Conservation (phyloP, 2,329 filamentous ascomycete genomes). For the Helotiales sp. region DNA sequence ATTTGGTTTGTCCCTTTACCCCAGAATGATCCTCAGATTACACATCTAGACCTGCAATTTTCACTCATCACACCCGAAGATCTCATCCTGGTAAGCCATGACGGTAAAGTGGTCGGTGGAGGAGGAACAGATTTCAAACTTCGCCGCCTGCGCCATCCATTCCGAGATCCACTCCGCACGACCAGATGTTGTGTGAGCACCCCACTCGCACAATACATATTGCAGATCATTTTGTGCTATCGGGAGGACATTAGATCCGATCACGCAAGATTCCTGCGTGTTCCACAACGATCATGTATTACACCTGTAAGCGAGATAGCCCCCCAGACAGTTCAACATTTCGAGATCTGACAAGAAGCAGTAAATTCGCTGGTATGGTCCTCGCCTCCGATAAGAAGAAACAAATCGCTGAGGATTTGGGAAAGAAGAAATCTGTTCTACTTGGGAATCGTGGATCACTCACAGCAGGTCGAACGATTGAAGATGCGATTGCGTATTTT, state of each 20-base stretch:
- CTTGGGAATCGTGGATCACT: constrained; percentile 58
- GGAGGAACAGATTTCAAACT: constrained; percentile 46
- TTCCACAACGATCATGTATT: constrained; percentile 50
- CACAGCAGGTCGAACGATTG: constrained; percentile 53
- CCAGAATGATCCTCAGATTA: constrained; percentile 52
- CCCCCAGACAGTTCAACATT: neutral
- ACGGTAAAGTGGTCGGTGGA: constrained; percentile 66
- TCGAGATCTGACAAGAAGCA: constrained; percentile 1
- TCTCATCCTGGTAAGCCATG: constrained; percentile 65
- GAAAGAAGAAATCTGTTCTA: constrained; percentile 54
- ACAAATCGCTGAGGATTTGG: constrained; percentile 52
- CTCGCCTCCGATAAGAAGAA: constrained; percentile 55
- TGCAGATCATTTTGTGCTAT: constrained; percentile 65
- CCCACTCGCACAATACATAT: constrained; percentile 60
- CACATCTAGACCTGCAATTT: constrained; percentile 44
- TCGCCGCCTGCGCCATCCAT: constrained; percentile 60
- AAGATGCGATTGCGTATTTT: constrained; percentile 58
- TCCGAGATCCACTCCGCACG: constrained; percentile 59
- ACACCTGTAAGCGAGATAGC: constrained; percentile 44
- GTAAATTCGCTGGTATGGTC: constrained; percentile 55
- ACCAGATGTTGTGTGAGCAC: constrained; percentile 60
- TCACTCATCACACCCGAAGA: constrained; percentile 55
- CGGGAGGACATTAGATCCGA: constrained; percentile 61
- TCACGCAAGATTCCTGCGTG: constrained; percentile 59
- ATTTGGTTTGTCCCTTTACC: constrained; percentile 48